These are phyloP conservation scores for Podospora comata DNA, from an alignment of 495 filamentous ascomycete genomes.

Conservation along the genomic window DNA sequence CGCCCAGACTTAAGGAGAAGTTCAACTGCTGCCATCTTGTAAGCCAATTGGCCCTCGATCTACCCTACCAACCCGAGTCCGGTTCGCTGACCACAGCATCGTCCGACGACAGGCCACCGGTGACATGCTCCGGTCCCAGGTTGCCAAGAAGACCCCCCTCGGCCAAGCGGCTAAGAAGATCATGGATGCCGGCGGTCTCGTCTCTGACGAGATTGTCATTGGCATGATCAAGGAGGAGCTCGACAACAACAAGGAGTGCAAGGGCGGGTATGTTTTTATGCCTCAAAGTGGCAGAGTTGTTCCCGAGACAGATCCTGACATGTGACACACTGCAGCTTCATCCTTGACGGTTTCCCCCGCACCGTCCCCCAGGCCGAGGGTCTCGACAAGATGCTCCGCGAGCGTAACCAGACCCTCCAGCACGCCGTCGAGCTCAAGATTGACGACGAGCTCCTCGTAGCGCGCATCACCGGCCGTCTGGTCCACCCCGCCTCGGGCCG, in stretches of 20 bases:
- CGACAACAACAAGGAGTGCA: constrained; percentile 89
- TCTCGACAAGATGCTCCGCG: constrained; percentile 83
- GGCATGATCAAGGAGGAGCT: constrained; percentile 99
- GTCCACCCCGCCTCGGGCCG: constrained; percentile 94
- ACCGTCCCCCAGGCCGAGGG: constrained; percentile 93
- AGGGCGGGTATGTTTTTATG: constrained; percentile 73
- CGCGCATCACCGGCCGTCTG: constrained; percentile 93
- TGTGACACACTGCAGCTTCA: constrained; percentile 63
- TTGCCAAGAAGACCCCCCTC: constrained; percentile 94
- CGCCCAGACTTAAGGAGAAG: constrained; percentile 95
- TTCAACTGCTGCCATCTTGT: constrained; percentile 96
- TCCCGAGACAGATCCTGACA: constrained; percentile 9
- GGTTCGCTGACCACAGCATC: constrained; percentile 12
- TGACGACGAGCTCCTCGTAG: constrained; percentile 86
- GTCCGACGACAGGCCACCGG: constrained; percentile 72
- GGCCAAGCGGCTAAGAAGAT: constrained; percentile 99
- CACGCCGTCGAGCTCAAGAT: constrained; percentile 97
- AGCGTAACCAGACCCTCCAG: constrained; percentile 72
- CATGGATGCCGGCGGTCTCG: constrained; percentile 96
- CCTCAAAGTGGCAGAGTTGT: not conserved
- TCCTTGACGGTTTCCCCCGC: constrained; percentile 96
- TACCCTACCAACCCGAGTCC: not conserved
- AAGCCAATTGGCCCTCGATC: constrained; percentile 39
- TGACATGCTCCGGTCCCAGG: constrained; percentile 98
- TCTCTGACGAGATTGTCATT: constrained; percentile 98